Conservation (phyloP, 805 yeast species). For the Candida multigemmis region DNA sequence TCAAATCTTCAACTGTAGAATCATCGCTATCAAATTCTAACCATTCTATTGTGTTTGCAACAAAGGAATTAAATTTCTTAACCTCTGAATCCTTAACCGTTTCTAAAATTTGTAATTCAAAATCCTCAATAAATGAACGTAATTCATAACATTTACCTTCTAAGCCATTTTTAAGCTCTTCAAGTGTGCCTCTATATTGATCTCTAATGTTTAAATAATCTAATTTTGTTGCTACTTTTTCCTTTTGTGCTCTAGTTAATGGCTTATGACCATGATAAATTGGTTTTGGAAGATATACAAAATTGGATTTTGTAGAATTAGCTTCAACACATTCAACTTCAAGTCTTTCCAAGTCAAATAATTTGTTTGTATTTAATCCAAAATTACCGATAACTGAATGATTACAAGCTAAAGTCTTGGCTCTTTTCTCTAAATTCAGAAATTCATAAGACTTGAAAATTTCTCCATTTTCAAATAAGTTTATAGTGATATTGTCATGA, state of each 20-base stretch:
- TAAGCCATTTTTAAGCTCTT: conserved; percentile 55
- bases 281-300: conserved; percentile 35
- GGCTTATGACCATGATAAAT: conserved; percentile 31
- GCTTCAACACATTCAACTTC: conserved; percentile 32
- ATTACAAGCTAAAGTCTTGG: conserved; percentile 32
- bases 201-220: conserved; percentile 47
- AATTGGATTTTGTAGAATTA: conserved; percentile 7
- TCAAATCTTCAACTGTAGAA: conserved; percentile 24
- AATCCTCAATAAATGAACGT: conserved; percentile 50
- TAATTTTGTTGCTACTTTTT: conserved; percentile 39
- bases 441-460: conserved; percentile 18
- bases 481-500: conserved; percentile 17
- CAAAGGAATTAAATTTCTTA: no score
- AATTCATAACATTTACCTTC: conserved; percentile 69
- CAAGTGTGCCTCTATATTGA: conserved; percentile 40
- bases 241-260: conserved; percentile 29
- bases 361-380: conserved; percentile 37
- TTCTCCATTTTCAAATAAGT: conserved; percentile 30
- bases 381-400: conserved; percentile 32
- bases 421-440: conserved; percentile 14
- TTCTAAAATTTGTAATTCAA: conserved; percentile 26
- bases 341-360: conserved; percentile 38
- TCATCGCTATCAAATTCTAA: conserved; percentile 61
- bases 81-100: conserved; percentile 32
- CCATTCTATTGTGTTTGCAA: conserved; percentile 56